These are phyloP conservation scores for Mycena alexandri DNA, from an alignment of 768 basidiomycete genomes.

Conservation along the genomic window DNA sequence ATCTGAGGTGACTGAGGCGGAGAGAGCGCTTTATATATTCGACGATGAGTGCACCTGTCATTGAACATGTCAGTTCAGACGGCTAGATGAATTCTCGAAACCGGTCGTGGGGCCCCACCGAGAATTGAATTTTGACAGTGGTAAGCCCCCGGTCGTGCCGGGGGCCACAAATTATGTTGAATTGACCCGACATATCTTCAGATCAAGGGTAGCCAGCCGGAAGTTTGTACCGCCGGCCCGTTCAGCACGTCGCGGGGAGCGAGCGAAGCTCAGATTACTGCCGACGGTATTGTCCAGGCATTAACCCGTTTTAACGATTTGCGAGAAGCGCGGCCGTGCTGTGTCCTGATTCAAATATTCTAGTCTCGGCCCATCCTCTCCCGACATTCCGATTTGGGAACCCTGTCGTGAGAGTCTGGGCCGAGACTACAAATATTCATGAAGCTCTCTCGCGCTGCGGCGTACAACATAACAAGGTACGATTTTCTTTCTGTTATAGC, in stretches of 20 bases:
- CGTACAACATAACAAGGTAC: no score
- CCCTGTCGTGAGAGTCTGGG: no score
- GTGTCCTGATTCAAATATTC: not conserved
- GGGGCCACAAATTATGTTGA: conserved; percentile 20
- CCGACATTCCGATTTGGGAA: no score
- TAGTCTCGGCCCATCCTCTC: no score
- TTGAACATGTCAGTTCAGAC: conserved; percentile 20
- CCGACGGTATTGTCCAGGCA: conserved; percentile 11
- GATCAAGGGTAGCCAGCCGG: conserved; percentile 4
- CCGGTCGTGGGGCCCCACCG: conserved; percentile 15
- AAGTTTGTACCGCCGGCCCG: conserved; percentile 8
- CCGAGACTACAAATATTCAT: no score
- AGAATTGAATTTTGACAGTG: conserved; percentile 21
- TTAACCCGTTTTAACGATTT: conserved; percentile 7
- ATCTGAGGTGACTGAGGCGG: conserved; percentile 24
- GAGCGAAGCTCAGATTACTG: conserved; percentile 8
- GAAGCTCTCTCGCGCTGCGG: no score
- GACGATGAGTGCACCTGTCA: conserved; percentile 12
- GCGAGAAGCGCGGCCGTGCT: not conserved
- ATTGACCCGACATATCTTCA: conserved; percentile 12
- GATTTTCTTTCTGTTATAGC: no score
- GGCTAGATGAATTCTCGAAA: conserved; percentile 20
- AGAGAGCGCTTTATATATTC: conserved; percentile 22
- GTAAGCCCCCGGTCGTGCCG: conserved; percentile 16
- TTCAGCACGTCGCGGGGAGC: conserved; percentile 7